A percentile compares a stretch with the other conserved stretches of the same genome.
phyloP scores from a whole-genome alignment of 768 basidiomycete species.

The Leccinum uliginosum region DNA sequence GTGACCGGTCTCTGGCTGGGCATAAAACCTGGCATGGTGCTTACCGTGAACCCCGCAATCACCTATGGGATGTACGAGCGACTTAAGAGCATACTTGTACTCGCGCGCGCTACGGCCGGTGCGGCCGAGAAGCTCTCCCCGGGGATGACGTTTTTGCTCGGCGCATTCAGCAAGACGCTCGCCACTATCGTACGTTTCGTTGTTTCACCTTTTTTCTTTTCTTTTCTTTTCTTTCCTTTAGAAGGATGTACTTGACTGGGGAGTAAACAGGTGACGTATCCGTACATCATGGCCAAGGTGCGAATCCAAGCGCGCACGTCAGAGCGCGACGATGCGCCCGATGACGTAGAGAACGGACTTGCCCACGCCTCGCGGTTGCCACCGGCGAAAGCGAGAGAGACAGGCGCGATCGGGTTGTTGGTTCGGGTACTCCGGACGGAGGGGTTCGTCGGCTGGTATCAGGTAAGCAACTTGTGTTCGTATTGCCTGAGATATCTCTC shows the following conservation, averaged over 20 bases:
- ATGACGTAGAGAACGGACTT: conserved; percentile 21
- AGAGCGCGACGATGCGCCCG: conserved; percentile 42
- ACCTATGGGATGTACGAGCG: conserved; percentile 95
- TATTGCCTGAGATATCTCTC: not conserved
- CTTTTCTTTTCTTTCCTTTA: not conserved
- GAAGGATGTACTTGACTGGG: not conserved
- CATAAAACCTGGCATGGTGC: conserved; percentile 85
- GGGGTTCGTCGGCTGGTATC: conserved; percentile 93
- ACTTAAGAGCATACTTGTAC: conserved; percentile 68
- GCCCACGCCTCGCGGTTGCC: not conserved
- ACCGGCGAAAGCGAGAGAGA: conserved; percentile 39
- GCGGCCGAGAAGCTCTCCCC: conserved; percentile 64
- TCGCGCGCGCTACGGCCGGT: conserved; percentile 45
- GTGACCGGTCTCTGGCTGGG: conserved; percentile 89
- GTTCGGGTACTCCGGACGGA: conserved; percentile 65
- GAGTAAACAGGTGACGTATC: conserved; percentile 74
- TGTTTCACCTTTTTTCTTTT: not conserved
- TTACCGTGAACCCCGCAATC: conserved; percentile 96
- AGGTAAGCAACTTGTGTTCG: conserved; percentile 42
- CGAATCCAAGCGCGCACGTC: conserved; percentile 83
- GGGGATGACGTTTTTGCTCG: conserved; percentile 76
- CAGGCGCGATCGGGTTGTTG: conserved; percentile 78
- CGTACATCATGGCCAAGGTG: conserved; percentile 96
- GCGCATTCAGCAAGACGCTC: conserved; percentile 89
- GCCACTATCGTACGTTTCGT: conserved; percentile 76